phyloP scores from a whole-genome alignment of 352 stramenopile genomes.

The Bremia lactucae region DNA sequence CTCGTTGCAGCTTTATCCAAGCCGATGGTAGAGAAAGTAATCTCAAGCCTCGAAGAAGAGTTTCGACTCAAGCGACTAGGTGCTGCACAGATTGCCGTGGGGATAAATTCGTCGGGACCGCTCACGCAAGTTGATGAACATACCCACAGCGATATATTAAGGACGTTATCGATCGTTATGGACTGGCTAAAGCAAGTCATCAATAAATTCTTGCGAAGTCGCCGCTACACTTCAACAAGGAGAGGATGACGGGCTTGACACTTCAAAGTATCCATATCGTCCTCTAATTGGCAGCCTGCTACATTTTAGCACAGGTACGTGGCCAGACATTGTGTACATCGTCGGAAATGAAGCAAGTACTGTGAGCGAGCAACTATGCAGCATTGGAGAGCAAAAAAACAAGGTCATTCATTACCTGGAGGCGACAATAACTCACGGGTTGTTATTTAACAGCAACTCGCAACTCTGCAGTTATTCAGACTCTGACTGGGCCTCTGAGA shows the following conservation, averaged over 20 bases:
- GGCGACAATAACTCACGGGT: background rate
- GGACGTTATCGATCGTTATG: background rate
- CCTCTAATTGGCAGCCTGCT: background rate
- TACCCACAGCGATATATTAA: background rate
- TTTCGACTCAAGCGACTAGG: constrained; percentile 1
- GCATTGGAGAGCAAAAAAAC: constrained; percentile 19
- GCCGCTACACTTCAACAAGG: background rate
- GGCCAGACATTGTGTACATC: constrained; percentile 14
- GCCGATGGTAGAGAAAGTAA: background rate
- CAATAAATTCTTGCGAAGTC: background rate
- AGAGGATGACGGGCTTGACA: background rate
- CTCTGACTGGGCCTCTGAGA: constrained; percentile 9
- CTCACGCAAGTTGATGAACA: background rate
- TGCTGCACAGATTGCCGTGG: constrained; percentile 11
- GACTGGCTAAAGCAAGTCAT: background rate
- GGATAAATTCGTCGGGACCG: constrained; percentile 3
- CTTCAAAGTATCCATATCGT: too few species aligned
- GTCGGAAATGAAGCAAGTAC: background rate
- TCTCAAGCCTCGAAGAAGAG: background rate
- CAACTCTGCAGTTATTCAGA: constrained; percentile 1
- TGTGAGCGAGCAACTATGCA: background rate
- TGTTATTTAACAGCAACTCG: background rate
- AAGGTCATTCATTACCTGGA: constrained; percentile 18
- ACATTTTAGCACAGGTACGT: background rate
- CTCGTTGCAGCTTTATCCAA: constrained; percentile 1